Conservation (phyloP, 2,329 filamentous ascomycete species). For the Pseudocercospora musae region DNA sequence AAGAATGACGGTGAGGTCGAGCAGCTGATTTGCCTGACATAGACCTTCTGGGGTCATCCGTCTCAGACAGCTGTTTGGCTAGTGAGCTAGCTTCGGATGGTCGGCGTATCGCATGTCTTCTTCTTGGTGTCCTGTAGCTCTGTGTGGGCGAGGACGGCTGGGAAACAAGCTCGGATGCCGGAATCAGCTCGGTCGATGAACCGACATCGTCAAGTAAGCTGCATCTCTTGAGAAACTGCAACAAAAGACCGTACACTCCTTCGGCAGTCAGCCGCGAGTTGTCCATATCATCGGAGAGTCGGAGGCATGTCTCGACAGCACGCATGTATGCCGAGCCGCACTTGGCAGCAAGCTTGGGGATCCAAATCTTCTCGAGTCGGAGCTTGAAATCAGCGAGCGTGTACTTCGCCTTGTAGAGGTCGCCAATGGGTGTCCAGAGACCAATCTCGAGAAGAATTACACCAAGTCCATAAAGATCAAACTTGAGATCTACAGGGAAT, state of each 20-base stretch:
- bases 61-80: constrained; percentile 22
- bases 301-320: constrained; percentile 69
- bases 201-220: constrained; percentile 36
- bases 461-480: constrained; percentile 70
- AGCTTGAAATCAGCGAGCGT: constrained; percentile 60
- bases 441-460: constrained; percentile 72
- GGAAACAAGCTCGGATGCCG: constrained; percentile 23
- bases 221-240: constrained; percentile 35
- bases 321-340: constrained; percentile 74
- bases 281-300: constrained; percentile 56
- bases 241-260: constrained; percentile 30
- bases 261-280: constrained; percentile 26
- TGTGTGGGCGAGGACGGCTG: constrained; percentile 16
- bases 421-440: constrained; percentile 66
- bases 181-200: constrained; percentile 24
- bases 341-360: constrained; percentile 62
- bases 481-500: constrained; percentile 48
- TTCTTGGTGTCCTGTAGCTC: constrained; percentile 4
- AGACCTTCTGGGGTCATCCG: constrained; percentile 6
- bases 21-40: constrained; percentile 1
- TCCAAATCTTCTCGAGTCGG: constrained; percentile 61
- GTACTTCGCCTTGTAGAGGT: constrained; percentile 58
- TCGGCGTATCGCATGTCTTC: constrained; percentile 6
- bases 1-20: constrained; percentile 6
- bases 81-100: constrained; percentile 20